Conservation (phyloP, 768 basidiomycete genomes). For the Tulasnella sp. region DNA sequence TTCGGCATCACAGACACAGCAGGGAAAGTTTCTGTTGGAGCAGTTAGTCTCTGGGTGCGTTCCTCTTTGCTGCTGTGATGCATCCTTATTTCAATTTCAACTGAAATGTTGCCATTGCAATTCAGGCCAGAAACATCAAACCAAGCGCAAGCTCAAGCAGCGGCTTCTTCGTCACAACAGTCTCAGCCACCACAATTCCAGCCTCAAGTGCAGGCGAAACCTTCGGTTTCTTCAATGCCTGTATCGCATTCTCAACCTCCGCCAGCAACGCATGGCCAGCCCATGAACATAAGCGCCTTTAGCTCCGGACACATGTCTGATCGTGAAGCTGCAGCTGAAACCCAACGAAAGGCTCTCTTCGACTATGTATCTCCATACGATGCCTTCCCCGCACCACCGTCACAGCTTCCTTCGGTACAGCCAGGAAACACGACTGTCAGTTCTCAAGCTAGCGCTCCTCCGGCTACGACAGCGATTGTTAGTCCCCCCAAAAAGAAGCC, state of each 20-base stretch:
- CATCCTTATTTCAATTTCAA: background rate
- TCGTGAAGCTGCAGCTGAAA: constrained; percentile 18
- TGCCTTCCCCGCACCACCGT: constrained; percentile 42
- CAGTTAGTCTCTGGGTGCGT: constrained; percentile 74
- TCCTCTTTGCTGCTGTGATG: constrained; percentile 3
- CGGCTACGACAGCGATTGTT: background rate
- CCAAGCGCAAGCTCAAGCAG: constrained; percentile 1
- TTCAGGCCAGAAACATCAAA: constrained; percentile 18
- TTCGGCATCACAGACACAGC: constrained; percentile 41
- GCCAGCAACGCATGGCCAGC: constrained; percentile 13
- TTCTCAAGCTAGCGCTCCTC: constrained; percentile 24
- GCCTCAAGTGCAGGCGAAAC: background rate
- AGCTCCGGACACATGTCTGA: constrained; percentile 15
- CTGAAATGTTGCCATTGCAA: constrained; percentile 7
- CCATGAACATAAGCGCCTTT: background rate
- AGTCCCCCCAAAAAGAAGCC: constrained; percentile 51
- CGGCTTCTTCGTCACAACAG: background rate
- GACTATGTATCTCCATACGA: constrained; percentile 80
- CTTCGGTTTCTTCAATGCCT: constrained; percentile 1
- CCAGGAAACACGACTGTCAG: background rate
- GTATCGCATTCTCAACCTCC: constrained; percentile 11
- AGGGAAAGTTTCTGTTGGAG: constrained; percentile 65
- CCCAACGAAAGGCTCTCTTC: constrained; percentile 43
- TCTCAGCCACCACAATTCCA: background rate
- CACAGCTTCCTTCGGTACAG: background rate